Conservation (phyloP, 495 filamentous ascomycete species). For the Tetracladium setigerum region DNA sequence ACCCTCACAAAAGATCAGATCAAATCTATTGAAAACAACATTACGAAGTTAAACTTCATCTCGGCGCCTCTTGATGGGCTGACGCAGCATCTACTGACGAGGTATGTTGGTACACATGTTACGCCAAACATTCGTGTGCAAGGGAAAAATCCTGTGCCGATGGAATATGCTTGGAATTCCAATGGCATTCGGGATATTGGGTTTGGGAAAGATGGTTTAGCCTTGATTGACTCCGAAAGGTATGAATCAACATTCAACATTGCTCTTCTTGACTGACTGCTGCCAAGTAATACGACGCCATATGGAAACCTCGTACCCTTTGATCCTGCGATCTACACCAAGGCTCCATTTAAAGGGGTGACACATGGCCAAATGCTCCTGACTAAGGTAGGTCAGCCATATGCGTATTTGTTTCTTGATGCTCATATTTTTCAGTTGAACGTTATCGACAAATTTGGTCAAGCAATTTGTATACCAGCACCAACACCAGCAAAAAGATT, state of each 20-base stretch:
- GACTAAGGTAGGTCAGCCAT: constrained; percentile 12
- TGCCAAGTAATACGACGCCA: not conserved
- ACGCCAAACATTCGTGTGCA: constrained; percentile 26
- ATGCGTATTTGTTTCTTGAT: no score
- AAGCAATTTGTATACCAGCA: constrained; percentile 23
- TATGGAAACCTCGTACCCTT: constrained; percentile 4
- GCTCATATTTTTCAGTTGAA: constrained; percentile 25
- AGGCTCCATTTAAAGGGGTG: constrained; percentile 32
- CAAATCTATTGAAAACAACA: constrained; percentile 10
- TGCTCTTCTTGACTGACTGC: no score
- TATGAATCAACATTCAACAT: not conserved
- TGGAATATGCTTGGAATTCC: not conserved
- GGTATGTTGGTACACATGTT: constrained; percentile 33
- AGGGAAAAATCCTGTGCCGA: not conserved
- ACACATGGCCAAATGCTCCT: constrained; percentile 42
- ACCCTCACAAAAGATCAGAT: not conserved
- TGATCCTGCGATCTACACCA: not conserved
- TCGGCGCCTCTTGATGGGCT: constrained; percentile 36
- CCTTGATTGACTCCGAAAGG: not conserved
- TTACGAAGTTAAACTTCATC: constrained; percentile 28
- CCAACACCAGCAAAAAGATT: constrained; percentile 6
- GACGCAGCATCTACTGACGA: constrained; percentile 33
- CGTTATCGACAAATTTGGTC: constrained; percentile 47
- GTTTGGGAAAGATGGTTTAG: not conserved
- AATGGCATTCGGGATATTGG: not conserved